Evolutionary conservation across 345 rosid genomes (phyloP).

Genomic region (Alliaria petiolata): DNA sequence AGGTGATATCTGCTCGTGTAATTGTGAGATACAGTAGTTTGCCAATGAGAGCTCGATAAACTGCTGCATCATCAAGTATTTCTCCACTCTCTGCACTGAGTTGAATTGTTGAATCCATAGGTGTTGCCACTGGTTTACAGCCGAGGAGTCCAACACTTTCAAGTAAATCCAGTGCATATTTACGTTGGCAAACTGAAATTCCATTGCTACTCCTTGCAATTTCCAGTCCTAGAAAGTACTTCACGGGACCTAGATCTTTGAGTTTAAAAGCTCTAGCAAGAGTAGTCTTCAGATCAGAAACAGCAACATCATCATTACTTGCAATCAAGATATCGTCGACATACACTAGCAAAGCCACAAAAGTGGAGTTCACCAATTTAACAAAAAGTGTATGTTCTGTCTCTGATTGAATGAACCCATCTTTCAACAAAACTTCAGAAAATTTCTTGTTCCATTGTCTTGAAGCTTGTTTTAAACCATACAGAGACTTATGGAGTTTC

Average conservation of each 20-base stretch:
- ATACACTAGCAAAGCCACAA: neutral
- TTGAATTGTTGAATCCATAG: neutral
- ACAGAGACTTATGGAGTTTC: too few species aligned
- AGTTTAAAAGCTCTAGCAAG: neutral
- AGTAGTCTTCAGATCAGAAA: neutral
- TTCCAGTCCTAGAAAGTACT: neutral
- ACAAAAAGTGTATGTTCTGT: neutral
- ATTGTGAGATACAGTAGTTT: neutral
- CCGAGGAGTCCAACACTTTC: neutral
- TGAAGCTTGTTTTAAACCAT: too few species aligned
- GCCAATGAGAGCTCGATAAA: neutral
- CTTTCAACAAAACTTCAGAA: neutral
- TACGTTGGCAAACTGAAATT: neutral
- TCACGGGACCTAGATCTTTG: neutral
- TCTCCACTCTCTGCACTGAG: neutral
- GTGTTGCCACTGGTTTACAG: neutral
- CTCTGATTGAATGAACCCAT: neutral
- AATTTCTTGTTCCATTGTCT: too few species aligned
- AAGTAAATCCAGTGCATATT: neutral
- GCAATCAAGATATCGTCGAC: neutral
- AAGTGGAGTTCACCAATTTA: rapidly evolving
- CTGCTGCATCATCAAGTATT: neutral
- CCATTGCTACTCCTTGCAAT: neutral
- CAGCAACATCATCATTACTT: neutral
- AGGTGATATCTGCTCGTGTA: too few species aligned